Evolutionary conservation across 371 early-diverging fungal species (phyloP).

Genomic region (Cokeromyces recurvatus): DNA sequence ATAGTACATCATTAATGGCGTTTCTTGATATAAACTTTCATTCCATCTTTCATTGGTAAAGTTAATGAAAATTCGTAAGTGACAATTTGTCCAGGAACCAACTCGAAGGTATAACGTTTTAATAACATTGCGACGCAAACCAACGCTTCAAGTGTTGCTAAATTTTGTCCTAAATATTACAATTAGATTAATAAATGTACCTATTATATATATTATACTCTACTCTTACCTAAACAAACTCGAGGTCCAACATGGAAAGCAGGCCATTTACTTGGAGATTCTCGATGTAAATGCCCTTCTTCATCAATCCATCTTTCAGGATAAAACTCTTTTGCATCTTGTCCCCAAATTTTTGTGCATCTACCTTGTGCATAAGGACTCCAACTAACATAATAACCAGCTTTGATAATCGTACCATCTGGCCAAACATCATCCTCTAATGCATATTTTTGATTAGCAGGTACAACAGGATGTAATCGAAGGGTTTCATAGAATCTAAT

Average conservation of each 20-base stretch:
- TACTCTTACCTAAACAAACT: conserved; percentile 49
- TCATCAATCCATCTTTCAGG: conserved; percentile 60
- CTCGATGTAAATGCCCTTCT: conserved; percentile 21
- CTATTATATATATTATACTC: not conserved
- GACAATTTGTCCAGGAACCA: conserved; percentile 33
- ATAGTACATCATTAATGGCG: not conserved
- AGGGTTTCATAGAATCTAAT: conserved; percentile 49
- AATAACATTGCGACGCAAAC: conserved; percentile 35
- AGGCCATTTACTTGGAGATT: conserved; percentile 31
- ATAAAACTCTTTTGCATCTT: conserved; percentile 52
- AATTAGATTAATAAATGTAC: conserved; percentile 1
- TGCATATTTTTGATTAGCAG: conserved; percentile 54
- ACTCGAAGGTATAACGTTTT: conserved; percentile 34
- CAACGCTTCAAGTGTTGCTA: conserved; percentile 47
- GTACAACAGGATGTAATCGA: conserved; percentile 59
- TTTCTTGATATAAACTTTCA: conserved; percentile 34
- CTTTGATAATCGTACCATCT: conserved; percentile 53
- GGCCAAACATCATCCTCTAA: conserved; percentile 57
- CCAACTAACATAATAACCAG: conserved; percentile 49
- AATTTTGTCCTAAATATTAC: conserved; percentile 36
- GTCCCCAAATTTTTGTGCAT: conserved; percentile 53
- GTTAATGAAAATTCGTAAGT: conserved; percentile 39
- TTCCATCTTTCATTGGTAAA: conserved; percentile 46
- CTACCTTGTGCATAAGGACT: conserved; percentile 54
- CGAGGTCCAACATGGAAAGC: conserved; percentile 67